Percentiles rank a stretch among this genome's conserved stretches.
These are phyloP conservation scores for Rhizopus delemar DNA, from an alignment of 371 early-diverging fungal genomes.

Conservation along the genomic window DNA sequence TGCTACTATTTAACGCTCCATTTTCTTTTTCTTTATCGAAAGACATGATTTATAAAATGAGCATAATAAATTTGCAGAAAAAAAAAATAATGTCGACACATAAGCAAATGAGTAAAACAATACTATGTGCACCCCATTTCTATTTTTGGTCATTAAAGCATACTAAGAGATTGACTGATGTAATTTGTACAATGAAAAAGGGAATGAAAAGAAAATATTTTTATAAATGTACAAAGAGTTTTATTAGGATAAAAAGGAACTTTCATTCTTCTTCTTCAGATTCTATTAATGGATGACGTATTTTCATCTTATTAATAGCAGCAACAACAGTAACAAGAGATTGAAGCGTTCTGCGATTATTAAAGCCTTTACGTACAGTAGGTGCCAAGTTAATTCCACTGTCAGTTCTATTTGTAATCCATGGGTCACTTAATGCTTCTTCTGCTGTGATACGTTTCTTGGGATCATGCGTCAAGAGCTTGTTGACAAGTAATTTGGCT, in stretches of 20 bases:
- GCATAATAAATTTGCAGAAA: conserved; percentile 1
- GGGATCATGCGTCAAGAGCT: conserved; percentile 71
- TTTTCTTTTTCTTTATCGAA: conserved; percentile 28
- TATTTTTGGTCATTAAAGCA: background rate
- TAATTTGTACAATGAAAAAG: too few relatives aligned
- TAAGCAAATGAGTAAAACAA: background rate
- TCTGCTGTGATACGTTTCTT: conserved; percentile 69
- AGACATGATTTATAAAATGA: conserved; percentile 12
- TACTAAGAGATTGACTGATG: too few relatives aligned
- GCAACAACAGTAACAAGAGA: conserved; percentile 29
- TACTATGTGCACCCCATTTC: conserved; percentile 1
- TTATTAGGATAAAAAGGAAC: too few relatives aligned
- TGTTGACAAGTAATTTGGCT: conserved; percentile 80
- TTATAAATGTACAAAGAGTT: too few relatives aligned
- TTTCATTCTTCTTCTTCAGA: background rate
- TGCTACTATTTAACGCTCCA: conserved; percentile 21
- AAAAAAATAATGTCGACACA: conserved; percentile 3
- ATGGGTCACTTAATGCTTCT: conserved; percentile 72
- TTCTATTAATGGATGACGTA: conserved; percentile 3
- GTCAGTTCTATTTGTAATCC: conserved; percentile 43
- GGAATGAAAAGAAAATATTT: too few relatives aligned
- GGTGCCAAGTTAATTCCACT: conserved; percentile 30
- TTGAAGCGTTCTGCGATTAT: conserved; percentile 24
- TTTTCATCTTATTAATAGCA: conserved; percentile 19
- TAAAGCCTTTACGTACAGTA: conserved; percentile 35